Evolutionary conservation across 1,139 yeast genomes (phyloP), one percentile per base, ranked within the genome.

Genomic region (Saccharomycopsis hybrid): DNA sequence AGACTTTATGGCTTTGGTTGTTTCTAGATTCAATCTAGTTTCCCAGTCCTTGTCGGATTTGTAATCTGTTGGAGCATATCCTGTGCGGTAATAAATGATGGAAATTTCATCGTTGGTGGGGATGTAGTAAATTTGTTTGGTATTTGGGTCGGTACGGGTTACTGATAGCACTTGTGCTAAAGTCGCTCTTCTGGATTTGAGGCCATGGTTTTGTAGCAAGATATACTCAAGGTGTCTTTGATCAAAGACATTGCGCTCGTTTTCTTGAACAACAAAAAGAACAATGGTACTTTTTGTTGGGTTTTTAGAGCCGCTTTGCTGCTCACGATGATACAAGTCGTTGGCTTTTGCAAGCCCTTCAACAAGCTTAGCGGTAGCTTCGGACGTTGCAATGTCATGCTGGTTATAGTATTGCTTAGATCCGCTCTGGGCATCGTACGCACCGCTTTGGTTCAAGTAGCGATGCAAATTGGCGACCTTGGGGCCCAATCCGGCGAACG

Each of bases 401-500:
- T 71, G 71, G 2, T 69, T 66, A 54, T 78, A 77, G 57, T 74
- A 75, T 11, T 54, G 54, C 37, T 59, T 56, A 37, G 63, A 62
- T 2, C 71, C 70, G 5, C 18, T 4, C 4, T 25, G 11, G 28
- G 13, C n/a, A n/a, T 25, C 30, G 40, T 69, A 25, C 11, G 65
- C 65, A 3, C 88, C 89, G 8, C 71, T 62, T 4, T 68, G 63
- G 60, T 84, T 83, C 60, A 84, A 68, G 59, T 74, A 86, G 37
- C 74, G 68, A 65, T 92, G 98, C 54, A 87, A 70, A 59, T 78
- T 73, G 25, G 95, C 86, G 25, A 88, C 90, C 62, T 83, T 85
- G 11, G 88, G 66, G 1, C 96, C 84, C 50, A 92, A 72, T 0
- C 95, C 97, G 27, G 95, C 97, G 71, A 92, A 92, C 1, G 97